Base-by-base conservation (phyloP, 108 stramenopile species). In the Chaetoceros muelleri region DNA sequence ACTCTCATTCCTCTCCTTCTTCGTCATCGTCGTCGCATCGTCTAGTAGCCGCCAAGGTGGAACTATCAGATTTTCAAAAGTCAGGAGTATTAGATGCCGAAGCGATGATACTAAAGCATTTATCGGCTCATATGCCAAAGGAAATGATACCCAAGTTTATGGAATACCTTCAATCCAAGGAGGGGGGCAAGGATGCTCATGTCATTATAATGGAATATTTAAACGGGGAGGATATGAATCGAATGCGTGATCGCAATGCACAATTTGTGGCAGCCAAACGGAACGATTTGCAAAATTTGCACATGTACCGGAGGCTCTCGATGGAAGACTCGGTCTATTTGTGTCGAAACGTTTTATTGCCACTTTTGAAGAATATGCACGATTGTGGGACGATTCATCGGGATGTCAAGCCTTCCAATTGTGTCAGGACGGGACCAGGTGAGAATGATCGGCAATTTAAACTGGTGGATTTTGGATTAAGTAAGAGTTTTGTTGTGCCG, bases 201-300 rank as follows among this genome's bases (percentile, higher is more conserved):
- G 81, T 84, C 28, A 84, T 91, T 65, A 72, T 87, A 27, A 91
- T 91, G 89, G 89, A 91, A 58, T 87, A 84, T 59, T 48, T 91
- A 18, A 73, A 79, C 1, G 88, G 88, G 10, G 74, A 84, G 40
- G 88, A 90, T 61, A 85, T 90, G 88, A 80, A 86, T 52, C 55
- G 67, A 23, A 67, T 90, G 45, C 69, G 88, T 13, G 85, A 90
- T 58, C 60, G 66, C 3, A 64, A 73, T 55, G 65, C 64, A 40
- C 66, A 63, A 27, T 27, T 22, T 3, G 23, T 61, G 10, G 47
- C 20, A 48, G 55, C 46, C 45, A 47, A 45, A 8, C 46, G 47
- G 24, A 55, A 55, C 23, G 55, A 45, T 49, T 7, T 18, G 46
- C 46, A 55, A 45, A 55, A 55, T 46, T 24, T 58, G 29, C 24